Evolutionary conservation across 768 basidiomycete genomes (phyloP), one percentile per base, ranked within the genome.

Genomic region (Russula sp.): DNA sequence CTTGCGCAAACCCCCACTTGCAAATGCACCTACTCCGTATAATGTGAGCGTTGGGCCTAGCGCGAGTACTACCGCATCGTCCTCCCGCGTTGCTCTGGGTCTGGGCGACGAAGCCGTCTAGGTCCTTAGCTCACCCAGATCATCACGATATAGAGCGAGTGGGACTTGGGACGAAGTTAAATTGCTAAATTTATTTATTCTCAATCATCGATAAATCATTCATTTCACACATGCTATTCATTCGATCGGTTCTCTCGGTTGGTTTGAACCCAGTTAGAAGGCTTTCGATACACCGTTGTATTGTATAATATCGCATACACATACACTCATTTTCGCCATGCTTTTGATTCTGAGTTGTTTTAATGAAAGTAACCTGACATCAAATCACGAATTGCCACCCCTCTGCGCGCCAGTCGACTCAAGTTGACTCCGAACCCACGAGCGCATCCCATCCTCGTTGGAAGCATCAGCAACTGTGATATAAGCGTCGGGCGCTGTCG

Each of bases 51-150:
- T 32, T 14, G 24, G 24, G 32, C 7, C 32, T 5, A 57, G 59
- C 9, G 42, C 57, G 24, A 52, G 48, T 20, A 11, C 48, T 20
- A 11, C 34, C 8, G 4, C 42, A 16, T 44, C 44, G 28, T 60
- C 26, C 36, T 55, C 48, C 6, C n/a, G 16, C 53, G n/a, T 44
- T 30, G n/a, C 28, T 14, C 22, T 10, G 8, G 30, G 38, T 14
- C 22, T 10, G 8, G 30, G 38, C 24, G 42, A 61, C 20, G 60
- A 65, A 9, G 49, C 10, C 20, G 64, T 61, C n/a, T 65, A 65
- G 42, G 22, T 48, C 10, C n/a, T 8, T 48, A n/a, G n/a, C 8
- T 48, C 44, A 44, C 20, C 6, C 42, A 42, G 18, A 20, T n/a
- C 38, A 40, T 5, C 38, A 40, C 6, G 38, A 20, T 53, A 11